phyloP scores from a whole-genome alignment of 164 flowering plant species.

The Piper betle region DNA sequence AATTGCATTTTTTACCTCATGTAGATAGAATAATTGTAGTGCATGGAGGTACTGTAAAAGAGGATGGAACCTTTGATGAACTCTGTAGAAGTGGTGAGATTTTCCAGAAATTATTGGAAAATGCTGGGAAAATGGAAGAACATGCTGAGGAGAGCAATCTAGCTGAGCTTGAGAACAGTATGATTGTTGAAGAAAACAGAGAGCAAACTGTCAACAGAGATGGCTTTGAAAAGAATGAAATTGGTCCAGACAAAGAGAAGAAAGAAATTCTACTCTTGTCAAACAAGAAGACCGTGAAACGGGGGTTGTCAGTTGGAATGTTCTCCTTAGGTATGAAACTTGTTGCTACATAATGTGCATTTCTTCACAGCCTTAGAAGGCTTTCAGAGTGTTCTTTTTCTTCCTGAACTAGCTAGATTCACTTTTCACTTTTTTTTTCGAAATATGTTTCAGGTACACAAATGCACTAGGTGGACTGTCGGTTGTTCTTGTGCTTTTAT shows the following conservation, averaged over 20 bases:
- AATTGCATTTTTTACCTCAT: constrained; percentile 91
- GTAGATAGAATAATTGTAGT: constrained; percentile 84
- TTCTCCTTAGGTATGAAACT: constrained; percentile 52
- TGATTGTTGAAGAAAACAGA: constrained; percentile 45
- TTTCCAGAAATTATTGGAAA: constrained; percentile 89
- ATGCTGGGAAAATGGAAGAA: constrained; percentile 97
- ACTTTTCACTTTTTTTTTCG: background rate
- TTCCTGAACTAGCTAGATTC: background rate
- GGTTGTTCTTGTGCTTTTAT: constrained; percentile 66
- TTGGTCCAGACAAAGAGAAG: constrained; percentile 28
- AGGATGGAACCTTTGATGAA: constrained; percentile 92
- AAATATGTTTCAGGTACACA: constrained; percentile 45
- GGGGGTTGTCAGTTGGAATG: constrained; percentile 84
- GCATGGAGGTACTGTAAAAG: constrained; percentile 87
- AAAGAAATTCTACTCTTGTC: constrained; percentile 73
- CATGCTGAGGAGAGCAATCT: constrained; percentile 59
- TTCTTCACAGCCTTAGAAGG: background rate
- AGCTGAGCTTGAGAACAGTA: constrained; percentile 19
- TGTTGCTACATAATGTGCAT: background rate
- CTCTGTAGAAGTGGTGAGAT: constrained; percentile 56
- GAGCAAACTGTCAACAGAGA: background rate
- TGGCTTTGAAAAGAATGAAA: constrained; percentile 24
- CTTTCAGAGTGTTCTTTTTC: background rate
- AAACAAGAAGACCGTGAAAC: constrained; percentile 98
- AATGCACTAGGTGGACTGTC: constrained; percentile 85